These are phyloP conservation scores for Fusarium mangiferae DNA, from an alignment of 2,329 filamentous ascomycete genomes.

Conservation along the genomic window DNA sequence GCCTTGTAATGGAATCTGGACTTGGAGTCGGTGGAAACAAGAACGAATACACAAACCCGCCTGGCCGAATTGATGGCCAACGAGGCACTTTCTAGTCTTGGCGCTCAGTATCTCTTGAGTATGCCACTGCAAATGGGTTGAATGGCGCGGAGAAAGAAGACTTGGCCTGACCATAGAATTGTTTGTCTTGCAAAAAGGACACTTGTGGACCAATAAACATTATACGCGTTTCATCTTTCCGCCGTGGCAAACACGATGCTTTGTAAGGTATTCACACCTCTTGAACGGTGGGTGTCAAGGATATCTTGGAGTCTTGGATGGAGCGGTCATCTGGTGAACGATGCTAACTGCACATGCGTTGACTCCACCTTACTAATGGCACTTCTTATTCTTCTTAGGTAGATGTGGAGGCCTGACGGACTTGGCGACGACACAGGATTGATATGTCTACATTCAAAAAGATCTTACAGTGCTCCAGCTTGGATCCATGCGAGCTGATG, in stretches of 20 bases:
- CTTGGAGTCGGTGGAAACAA: constrained; percentile 13
- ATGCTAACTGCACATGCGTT: not conserved
- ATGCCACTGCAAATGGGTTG: constrained; percentile 10
- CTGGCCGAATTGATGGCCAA: constrained; percentile 19
- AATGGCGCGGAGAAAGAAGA: constrained; percentile 9
- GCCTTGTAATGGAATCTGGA: not conserved
- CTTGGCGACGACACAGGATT: not conserved
- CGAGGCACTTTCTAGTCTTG: constrained; percentile 28
- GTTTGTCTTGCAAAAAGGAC: constrained; percentile 16
- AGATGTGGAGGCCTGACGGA: not conserved
- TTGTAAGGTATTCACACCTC: not conserved
- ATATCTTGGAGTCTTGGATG: not conserved
- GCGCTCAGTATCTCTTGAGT: constrained; percentile 14
- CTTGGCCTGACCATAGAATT: constrained; percentile 15
- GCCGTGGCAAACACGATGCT: not conserved
- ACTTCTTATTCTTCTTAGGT: not conserved
- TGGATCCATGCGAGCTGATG: not conserved
- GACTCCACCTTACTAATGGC: not conserved
- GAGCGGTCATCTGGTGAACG: not conserved
- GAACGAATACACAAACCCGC: constrained; percentile 34
- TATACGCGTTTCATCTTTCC: not conserved
- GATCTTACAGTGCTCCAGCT: not conserved
- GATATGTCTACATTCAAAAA: not conserved
- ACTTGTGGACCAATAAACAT: constrained; percentile 27
- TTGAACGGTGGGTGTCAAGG: not conserved